A percentile compares a stretch with the other conserved stretches of the same genome.
Conservation (phyloP, 805 yeast genomes). For the Metschnikowia continentalis region DNA sequence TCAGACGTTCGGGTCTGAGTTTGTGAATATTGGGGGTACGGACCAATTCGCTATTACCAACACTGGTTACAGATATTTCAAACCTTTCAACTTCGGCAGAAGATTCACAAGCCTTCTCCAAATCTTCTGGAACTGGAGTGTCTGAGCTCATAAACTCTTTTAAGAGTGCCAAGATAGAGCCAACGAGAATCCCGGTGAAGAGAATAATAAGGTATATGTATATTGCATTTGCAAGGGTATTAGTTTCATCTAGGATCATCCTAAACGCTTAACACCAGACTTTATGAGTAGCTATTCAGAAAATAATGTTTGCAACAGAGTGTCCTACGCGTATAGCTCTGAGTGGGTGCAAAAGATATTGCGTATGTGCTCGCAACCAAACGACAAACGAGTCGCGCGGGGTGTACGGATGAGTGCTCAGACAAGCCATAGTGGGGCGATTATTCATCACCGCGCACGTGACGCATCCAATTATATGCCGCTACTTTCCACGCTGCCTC, state of each 20-base stretch:
- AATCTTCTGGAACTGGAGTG: not conserved
- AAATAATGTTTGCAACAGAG: not conserved
- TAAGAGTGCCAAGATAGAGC: constrained; percentile 3
- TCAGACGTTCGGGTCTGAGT: not conserved
- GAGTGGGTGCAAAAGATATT: not conserved
- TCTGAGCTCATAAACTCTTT: constrained; percentile 11
- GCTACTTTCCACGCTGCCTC: not conserved
- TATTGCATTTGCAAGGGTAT: constrained; percentile 12
- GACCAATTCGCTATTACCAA: not conserved
- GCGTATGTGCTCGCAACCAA: not conserved
- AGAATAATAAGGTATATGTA: constrained; percentile 11
- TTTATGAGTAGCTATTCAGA: not conserved
- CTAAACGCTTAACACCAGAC: not conserved
- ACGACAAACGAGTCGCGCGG: not conserved
- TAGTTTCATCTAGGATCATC: constrained; percentile 13
- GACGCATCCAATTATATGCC: not conserved
- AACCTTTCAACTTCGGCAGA: not conserved
- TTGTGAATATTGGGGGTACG: not conserved
- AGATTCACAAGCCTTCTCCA: not conserved
- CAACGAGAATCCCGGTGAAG: constrained; percentile 7
- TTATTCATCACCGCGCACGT: not conserved
- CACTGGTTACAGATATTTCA: not conserved
- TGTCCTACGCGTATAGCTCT: not conserved
- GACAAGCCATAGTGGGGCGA: not conserved
- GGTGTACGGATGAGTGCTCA: not conserved